Percentiles rank a stretch among this genome's conserved stretches.
Evolutionary conservation across 1,284 basidiomycete genomes (phyloP).

Genomic region (Ceratobasidium sp.): DNA sequence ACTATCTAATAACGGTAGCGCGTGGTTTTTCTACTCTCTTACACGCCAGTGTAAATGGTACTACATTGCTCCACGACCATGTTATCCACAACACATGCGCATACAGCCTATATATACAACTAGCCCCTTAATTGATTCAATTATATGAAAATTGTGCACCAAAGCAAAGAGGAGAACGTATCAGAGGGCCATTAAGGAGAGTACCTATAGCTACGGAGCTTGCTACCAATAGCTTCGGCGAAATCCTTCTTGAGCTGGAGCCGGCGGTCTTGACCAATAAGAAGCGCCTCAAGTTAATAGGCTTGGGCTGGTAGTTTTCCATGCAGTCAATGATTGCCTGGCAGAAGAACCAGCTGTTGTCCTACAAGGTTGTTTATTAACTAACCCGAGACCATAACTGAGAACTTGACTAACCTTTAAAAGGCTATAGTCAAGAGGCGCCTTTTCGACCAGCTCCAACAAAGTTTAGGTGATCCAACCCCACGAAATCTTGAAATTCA

Average conservation of each 20-base stretch:
- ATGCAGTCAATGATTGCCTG: background rate
- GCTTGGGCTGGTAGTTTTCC: background rate
- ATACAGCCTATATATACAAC: too few species aligned
- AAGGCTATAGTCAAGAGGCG: background rate
- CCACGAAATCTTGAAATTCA: background rate
- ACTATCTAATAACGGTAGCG: too few species aligned
- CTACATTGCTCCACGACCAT: too few species aligned
- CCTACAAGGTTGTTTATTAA: background rate
- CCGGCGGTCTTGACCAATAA: background rate
- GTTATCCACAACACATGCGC: too few species aligned
- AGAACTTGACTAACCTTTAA: background rate
- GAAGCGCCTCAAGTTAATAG: background rate
- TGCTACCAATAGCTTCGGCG: background rate
- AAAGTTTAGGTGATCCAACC: background rate
- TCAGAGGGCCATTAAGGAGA: background rate
- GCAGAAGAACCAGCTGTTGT: background rate
- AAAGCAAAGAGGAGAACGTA: too few species aligned
- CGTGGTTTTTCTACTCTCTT: too few species aligned
- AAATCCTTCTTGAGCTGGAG: background rate
- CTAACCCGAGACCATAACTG: background rate
- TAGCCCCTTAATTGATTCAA: too few species aligned
- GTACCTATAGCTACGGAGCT: background rate
- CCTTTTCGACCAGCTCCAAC: background rate
- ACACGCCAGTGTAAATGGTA: too few species aligned
- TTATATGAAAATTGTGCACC: too few species aligned